phyloP scores from a whole-genome alignment of 1,284 basidiomycete species.

The Leccinum fallax region DNA sequence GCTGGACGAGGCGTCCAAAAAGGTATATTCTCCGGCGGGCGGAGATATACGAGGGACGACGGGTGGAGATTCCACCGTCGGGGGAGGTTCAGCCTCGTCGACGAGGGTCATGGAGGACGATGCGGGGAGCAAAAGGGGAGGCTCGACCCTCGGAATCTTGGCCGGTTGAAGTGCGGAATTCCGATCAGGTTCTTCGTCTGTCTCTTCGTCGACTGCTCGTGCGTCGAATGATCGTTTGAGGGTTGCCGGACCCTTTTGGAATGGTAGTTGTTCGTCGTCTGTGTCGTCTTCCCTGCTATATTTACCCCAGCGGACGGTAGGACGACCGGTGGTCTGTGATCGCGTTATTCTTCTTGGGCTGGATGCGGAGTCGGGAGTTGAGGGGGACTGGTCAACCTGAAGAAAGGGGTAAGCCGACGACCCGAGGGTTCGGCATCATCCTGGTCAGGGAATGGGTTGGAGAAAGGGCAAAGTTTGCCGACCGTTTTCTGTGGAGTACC shows the following conservation, averaged over 20 bases:
- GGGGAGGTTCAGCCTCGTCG: slow-evolving; percentile 23
- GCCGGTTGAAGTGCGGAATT: slow-evolving; percentile 20
- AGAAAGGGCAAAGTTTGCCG: slow-evolving; percentile 34
- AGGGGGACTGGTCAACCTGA: slow-evolving; percentile 24
- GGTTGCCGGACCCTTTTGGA: slow-evolving; percentile 19
- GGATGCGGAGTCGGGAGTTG: slow-evolving; percentile 31
- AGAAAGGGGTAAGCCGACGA: slow-evolving; percentile 25
- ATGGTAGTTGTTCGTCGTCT: slow-evolving; percentile 28
- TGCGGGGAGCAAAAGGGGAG: slow-evolving; percentile 25
- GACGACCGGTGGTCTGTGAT: slow-evolving; percentile 37
- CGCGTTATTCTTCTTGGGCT: slow-evolving; percentile 32
- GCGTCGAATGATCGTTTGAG: slow-evolving; percentile 39
- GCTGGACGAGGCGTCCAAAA: slow-evolving; percentile 38
- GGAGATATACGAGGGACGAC: slow-evolving; percentile 25
- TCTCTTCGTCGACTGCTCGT: slow-evolving; percentile 38
- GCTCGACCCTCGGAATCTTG: slow-evolving; percentile 34
- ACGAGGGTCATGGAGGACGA: slow-evolving; percentile 36
- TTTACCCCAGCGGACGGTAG: slow-evolving; percentile 38
- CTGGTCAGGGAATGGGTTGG: slow-evolving; percentile 32
- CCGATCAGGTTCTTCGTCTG: slow-evolving; percentile 33
- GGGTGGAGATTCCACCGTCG: slow-evolving; percentile 11
- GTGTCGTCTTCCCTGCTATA: slow-evolving; percentile 34
- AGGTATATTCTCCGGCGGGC: slow-evolving; percentile 37
- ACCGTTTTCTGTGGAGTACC: slow-evolving; percentile 34
- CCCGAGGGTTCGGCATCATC: slow-evolving; percentile 34